Evolutionary conservation across 2,329 filamentous ascomycete species (phyloP).

Genomic region (Xylariales sp.): DNA sequence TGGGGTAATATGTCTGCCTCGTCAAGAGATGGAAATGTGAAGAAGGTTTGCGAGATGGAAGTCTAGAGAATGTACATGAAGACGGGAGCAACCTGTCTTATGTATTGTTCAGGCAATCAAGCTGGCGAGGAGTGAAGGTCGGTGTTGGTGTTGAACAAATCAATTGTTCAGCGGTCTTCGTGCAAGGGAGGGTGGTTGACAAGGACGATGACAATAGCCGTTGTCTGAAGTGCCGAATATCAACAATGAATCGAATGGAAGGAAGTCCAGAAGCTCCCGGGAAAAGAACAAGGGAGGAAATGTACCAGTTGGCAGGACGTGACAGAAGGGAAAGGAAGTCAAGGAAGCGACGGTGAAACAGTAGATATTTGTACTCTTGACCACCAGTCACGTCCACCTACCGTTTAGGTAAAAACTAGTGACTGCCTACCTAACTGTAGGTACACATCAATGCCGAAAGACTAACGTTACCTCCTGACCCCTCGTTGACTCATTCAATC

Average conservation of each 20-base stretch:
- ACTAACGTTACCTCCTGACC: no score
- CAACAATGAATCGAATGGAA: background rate
- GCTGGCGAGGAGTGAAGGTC: background rate
- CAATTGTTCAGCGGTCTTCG: background rate
- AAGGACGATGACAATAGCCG: background rate
- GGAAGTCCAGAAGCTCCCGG: background rate
- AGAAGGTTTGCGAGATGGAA: no score
- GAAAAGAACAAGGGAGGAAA: background rate
- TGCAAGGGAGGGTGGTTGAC: constrained; percentile 5
- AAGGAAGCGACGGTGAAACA: background rate
- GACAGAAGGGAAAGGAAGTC: background rate
- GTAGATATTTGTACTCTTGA: constrained; percentile 5
- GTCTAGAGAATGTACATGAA: no score
- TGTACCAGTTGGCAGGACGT: background rate
- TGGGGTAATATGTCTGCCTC: no score
- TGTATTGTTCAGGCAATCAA: no score
- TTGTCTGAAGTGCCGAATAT: background rate
- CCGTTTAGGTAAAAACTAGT: no score
- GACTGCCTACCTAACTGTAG: no score
- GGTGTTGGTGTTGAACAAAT: constrained; percentile 2
- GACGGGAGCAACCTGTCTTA: no score
- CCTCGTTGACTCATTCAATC: no score
- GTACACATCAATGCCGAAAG: no score
- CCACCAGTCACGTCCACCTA: no score
- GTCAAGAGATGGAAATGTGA: no score